Evolutionary conservation across 768 basidiomycete species (phyloP).

Genomic region (Suillus subluteus): DNA sequence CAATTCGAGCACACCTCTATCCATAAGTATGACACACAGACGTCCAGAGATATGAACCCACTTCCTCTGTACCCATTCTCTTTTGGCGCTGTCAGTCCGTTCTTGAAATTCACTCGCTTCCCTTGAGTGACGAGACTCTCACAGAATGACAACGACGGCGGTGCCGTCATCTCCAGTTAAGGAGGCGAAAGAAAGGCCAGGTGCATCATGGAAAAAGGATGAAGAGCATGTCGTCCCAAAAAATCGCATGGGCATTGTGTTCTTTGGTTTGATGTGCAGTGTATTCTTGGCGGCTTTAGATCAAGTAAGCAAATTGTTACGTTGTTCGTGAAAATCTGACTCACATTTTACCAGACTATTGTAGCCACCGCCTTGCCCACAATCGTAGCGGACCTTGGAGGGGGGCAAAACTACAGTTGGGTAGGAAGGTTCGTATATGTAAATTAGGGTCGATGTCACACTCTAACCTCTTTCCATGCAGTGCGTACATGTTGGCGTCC

Average conservation of each 20-base stretch:
- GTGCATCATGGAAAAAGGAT: constrained; percentile 40
- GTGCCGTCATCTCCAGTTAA: constrained; percentile 7
- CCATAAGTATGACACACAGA: background rate
- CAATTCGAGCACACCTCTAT: background rate
- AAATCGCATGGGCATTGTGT: constrained; percentile 46
- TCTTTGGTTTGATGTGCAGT: constrained; percentile 46
- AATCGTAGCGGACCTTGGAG: constrained; percentile 49
- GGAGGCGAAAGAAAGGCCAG: constrained; percentile 24
- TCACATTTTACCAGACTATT: constrained; percentile 36
- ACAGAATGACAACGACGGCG: constrained; percentile 3
- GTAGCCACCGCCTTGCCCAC: constrained; percentile 56
- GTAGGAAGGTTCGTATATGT: constrained; percentile 43
- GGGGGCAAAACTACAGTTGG: constrained; percentile 52
- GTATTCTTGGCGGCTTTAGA: constrained; percentile 53
- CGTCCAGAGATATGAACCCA: background rate
- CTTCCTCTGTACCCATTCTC: background rate
- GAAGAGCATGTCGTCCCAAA: constrained; percentile 48
- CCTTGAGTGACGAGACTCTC: background rate
- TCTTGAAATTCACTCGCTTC: background rate
- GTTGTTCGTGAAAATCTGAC: background rate
- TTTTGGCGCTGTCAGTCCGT: background rate
- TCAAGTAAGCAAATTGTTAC: constrained; percentile 33
- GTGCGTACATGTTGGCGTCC: constrained; percentile 50
- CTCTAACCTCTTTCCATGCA: constrained; percentile 16
- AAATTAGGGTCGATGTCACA: background rate